Percentiles rank a stretch among this genome's conserved stretches.
These are phyloP conservation scores for Dysphania ambrosioides DNA, from an alignment of 148 eudicot species.

Conservation along the genomic window DNA sequence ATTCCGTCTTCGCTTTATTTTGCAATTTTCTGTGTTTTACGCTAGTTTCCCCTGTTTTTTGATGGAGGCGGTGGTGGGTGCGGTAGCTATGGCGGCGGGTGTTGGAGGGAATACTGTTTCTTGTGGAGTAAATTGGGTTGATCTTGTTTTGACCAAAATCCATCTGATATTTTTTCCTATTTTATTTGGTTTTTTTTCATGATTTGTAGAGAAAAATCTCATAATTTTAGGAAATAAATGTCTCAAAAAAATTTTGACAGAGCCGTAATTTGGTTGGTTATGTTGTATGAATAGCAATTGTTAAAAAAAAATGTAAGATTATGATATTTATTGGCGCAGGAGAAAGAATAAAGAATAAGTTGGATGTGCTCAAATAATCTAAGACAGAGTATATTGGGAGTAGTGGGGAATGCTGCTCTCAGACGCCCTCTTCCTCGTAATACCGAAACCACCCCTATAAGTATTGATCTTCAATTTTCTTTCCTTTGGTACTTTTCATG, in stretches of 20 bases:
- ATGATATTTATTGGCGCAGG: too few species aligned
- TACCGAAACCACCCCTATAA: neutral
- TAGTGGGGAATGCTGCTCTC: conserved; percentile 24
- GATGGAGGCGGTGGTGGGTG: neutral
- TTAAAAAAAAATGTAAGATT: neutral
- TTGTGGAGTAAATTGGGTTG: neutral
- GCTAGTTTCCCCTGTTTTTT: too few species aligned
- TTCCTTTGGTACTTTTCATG: too few species aligned
- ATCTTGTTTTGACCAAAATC: neutral
- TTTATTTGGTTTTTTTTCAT: neutral
- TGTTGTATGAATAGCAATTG: too few species aligned
- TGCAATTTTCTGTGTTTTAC: too few species aligned
- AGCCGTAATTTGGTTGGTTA: too few species aligned
- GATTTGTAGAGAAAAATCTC: too few species aligned
- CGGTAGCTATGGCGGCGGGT: neutral
- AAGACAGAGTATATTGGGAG: conserved; percentile 24
- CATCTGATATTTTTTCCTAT: neutral
- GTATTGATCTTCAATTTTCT: conserved; percentile 15
- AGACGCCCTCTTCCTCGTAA: conserved; percentile 17
- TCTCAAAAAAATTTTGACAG: too few species aligned
- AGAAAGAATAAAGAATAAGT: neutral
- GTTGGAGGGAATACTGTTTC: neutral
- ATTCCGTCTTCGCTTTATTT: too few species aligned
- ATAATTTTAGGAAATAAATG: too few species aligned
- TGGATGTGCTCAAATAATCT: conserved; percentile 16